phyloP scores from a whole-genome alignment of 106 monocot species.

The Dioscorea zingiberensis region DNA sequence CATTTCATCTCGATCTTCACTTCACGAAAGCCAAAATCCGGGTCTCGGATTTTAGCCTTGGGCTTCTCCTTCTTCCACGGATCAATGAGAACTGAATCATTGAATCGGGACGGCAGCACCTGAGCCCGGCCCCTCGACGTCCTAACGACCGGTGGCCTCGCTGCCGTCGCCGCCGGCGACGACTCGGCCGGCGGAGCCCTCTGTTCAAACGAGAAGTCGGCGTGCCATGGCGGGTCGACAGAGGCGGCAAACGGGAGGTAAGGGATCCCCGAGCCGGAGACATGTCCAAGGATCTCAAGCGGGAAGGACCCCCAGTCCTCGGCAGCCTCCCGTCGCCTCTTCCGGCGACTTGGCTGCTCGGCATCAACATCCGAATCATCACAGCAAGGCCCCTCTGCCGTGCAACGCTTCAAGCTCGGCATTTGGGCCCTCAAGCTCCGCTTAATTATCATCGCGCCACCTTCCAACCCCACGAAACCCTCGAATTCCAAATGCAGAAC shows the following conservation, averaged over 20 bases:
- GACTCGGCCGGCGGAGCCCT: background rate
- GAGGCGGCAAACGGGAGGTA: constrained; percentile 1
- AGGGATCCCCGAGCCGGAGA: constrained; percentile 2
- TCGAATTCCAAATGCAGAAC: too few species aligned
- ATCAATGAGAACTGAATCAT: constrained; percentile 64
- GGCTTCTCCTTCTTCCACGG: constrained; percentile 58
- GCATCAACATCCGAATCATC: constrained; percentile 7
- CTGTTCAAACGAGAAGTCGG: constrained; percentile 16
- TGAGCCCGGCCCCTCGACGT: constrained; percentile 36
- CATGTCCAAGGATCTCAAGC: constrained; percentile 28
- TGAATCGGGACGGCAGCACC: constrained; percentile 49
- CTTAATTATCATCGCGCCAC: constrained; percentile 40
- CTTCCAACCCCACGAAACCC: too few species aligned
- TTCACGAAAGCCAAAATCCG: background rate
- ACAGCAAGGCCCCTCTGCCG: constrained; percentile 1
- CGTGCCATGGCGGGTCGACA: constrained; percentile 8
- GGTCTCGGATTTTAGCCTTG: constrained; percentile 15
- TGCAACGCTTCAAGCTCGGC: constrained; percentile 46
- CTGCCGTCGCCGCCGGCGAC: background rate
- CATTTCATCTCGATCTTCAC: background rate
- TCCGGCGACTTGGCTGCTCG: constrained; percentile 13
- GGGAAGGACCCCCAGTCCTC: constrained; percentile 16
- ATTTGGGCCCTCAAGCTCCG: constrained; percentile 36
- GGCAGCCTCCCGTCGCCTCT: constrained; percentile 11
- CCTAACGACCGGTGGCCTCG: constrained; percentile 38